A percentile compares a stretch with the other conserved stretches of the same genome.
phyloP scores from a whole-genome alignment of 1,284 basidiomycete species.

The Flammula alnicola region DNA sequence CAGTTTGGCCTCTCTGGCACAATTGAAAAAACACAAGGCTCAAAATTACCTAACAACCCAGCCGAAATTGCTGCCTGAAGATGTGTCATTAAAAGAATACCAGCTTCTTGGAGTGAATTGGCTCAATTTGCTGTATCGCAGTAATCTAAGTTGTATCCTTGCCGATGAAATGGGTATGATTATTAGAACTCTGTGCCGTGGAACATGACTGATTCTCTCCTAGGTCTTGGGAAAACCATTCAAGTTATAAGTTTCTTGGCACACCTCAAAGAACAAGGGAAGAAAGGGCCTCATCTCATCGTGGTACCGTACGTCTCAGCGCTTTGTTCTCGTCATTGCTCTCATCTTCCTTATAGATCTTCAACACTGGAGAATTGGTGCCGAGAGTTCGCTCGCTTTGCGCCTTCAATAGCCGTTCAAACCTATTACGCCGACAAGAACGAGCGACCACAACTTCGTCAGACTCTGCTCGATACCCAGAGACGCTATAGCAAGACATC shows the following conservation, averaged over 20 bases:
- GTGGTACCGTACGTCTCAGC: slow-evolving; percentile 85
- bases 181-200: slow-evolving; percentile 11
- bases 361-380: slow-evolving; percentile 99
- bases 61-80: slow-evolving; percentile 71
- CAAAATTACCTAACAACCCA: slow-evolving; percentile 77
- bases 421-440: slow-evolving; percentile 95
- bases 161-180: slow-evolving; percentile 95
- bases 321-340: slow-evolving; percentile 32
- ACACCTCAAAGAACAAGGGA: slow-evolving; percentile 80
- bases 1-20: slow-evolving; percentile 52
- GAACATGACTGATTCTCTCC: slow-evolving; percentile 13
- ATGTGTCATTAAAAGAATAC: slow-evolving; percentile 91
- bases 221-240: slow-evolving; percentile 96
- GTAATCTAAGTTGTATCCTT: slow-evolving; percentile 89
- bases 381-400: slow-evolving; percentile 93
- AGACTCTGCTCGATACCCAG: slow-evolving; percentile 68
- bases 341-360: slow-evolving; percentile 54
- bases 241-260: slow-evolving; percentile 98
- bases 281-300: slow-evolving; percentile 88
- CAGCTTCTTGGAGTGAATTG: slow-evolving; percentile 98
- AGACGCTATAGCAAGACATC: slow-evolving; percentile 45
- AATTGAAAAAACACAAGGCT: slow-evolving; percentile 48
- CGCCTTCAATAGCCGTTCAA: slow-evolving; percentile 84
- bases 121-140: slow-evolving; percentile 88
- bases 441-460: slow-evolving; percentile 81